Evolutionary conservation across 1,284 basidiomycete species (phyloP).

Genomic region (Cutaneotrichosporon mucoides): DNA sequence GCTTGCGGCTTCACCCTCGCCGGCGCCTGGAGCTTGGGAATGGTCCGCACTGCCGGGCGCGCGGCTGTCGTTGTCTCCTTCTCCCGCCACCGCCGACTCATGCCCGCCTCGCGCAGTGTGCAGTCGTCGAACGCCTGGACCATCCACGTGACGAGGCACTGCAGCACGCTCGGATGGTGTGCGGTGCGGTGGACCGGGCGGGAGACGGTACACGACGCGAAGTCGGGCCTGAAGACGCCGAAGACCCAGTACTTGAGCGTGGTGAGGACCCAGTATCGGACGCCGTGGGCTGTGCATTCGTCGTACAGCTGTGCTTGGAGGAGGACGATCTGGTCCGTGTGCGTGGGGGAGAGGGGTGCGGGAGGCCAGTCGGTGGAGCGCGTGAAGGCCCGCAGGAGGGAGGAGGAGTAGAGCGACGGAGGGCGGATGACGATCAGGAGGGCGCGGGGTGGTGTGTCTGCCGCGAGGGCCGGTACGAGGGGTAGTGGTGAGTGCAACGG

Average conservation of each 20-base stretch:
- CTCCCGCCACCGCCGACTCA: too few relatives aligned
- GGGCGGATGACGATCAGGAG: conserved; percentile 39
- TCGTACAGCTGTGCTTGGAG: conserved; percentile 46
- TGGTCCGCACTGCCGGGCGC: too few relatives aligned
- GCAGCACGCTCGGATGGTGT: conserved; percentile 39
- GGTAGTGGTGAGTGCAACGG: too few relatives aligned
- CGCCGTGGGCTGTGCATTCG: conserved; percentile 40
- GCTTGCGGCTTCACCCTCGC: too few relatives aligned
- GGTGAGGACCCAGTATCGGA: conserved; percentile 42
- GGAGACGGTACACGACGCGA: conserved; percentile 30
- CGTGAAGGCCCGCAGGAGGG: conserved; percentile 36
- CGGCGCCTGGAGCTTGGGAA: too few relatives aligned
- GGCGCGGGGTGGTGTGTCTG: conserved; percentile 25
- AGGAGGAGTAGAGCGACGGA: conserved; percentile 17
- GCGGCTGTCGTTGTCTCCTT: too few relatives aligned
- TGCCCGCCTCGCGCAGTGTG: too few relatives aligned
- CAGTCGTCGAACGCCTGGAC: conserved; percentile 22
- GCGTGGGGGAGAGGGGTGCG: background rate
- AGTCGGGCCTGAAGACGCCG: conserved; percentile 41
- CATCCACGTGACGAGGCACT: conserved; percentile 41
- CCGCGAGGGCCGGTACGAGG: background rate
- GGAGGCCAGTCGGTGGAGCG: background rate
- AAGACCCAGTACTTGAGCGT: conserved; percentile 47
- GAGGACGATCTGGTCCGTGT: conserved; percentile 25
- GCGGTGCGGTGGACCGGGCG: conserved; percentile 32